Conservation (phyloP, 1,284 basidiomycete species). For the Moesziomyces aphidis region DNA sequence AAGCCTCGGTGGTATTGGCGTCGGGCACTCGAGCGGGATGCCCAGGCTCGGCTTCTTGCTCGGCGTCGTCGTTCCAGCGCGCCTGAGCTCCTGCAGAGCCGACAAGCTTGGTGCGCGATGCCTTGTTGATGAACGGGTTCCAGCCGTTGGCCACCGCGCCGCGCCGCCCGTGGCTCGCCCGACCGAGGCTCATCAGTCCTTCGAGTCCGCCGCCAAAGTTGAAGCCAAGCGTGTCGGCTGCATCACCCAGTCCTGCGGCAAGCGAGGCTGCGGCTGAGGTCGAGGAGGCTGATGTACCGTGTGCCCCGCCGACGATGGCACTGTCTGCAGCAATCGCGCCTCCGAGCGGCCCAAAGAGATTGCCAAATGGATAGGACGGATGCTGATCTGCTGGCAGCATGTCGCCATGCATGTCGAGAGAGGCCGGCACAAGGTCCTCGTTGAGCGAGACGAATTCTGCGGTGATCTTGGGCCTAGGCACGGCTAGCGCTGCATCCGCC, state of each 20-base stretch:
- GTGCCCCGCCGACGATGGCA: slow-evolving; percentile 35
- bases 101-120: slow-evolving; percentile 37
- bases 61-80: slow-evolving; percentile 13
- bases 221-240: slow-evolving; percentile 25
- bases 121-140: slow-evolving; percentile 45
- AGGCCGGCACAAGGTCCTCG: slow-evolving; percentile 55
- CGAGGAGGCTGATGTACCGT: not conserved
- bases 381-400: slow-evolving; percentile 61
- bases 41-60: slow-evolving; percentile 3
- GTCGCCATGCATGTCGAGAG: slow-evolving; percentile 56
- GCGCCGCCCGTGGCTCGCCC: slow-evolving; percentile 27
- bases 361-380: slow-evolving; percentile 59
- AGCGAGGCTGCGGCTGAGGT: not conserved
- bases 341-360: slow-evolving; percentile 44
- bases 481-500: slow-evolving; percentile 12
- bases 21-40: not conserved
- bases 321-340: slow-evolving; percentile 39
- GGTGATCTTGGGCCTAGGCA: slow-evolving; percentile 38
- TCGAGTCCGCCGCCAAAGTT: slow-evolving; percentile 43
- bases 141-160: slow-evolving; percentile 32
- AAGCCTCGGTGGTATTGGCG: not conserved
- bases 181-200: slow-evolving; percentile 31
- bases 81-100: slow-evolving; percentile 13
- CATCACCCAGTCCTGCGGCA: slow-evolving; percentile 15
- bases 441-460: slow-evolving; percentile 43